Percentiles rank a stretch among this genome's conserved stretches.
Conservation (phyloP, 495 filamentous ascomycete species). For the Hypoxylon cercidicola region DNA sequence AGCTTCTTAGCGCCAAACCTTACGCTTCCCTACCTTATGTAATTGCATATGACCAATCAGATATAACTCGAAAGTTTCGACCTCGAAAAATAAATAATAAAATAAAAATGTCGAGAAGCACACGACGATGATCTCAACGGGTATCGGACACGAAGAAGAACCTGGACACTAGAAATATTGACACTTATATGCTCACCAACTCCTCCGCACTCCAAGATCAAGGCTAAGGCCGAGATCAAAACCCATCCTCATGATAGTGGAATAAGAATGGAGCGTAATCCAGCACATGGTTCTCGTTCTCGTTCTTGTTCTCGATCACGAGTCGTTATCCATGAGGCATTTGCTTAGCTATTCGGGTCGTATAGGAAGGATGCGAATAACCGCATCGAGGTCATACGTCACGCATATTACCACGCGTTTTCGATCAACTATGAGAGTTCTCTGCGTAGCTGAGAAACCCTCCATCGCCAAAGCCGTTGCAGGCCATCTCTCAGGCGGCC, state of each 20-base stretch:
- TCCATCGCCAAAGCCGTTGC: constrained; percentile 96
- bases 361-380: constrained; percentile 15
- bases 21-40: too few species aligned
- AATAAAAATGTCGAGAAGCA: constrained; percentile 29
- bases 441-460: constrained; percentile 97
- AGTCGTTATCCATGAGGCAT: constrained; percentile 24
- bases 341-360: constrained; percentile 19
- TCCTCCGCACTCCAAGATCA: not conserved
- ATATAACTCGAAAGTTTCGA: constrained; percentile 13
- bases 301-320: constrained; percentile 2
- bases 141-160: not conserved
- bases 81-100: constrained; percentile 14
- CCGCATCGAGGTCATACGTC: constrained; percentile 1
- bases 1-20: not conserved
- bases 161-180: not conserved
- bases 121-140: constrained; percentile 12
- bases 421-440: constrained; percentile 64
- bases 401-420: constrained; percentile 10
- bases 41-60: constrained; percentile 16
- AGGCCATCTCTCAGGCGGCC: constrained; percentile 82
- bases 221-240: not conserved
- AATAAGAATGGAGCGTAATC: constrained; percentile 21
- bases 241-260: constrained; percentile 1
- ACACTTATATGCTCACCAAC: not conserved
- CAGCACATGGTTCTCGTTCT: not conserved